Evolutionary conservation across 371 early-diverging fungal genomes (phyloP).

Genomic region (Modicella reniformis): DNA sequence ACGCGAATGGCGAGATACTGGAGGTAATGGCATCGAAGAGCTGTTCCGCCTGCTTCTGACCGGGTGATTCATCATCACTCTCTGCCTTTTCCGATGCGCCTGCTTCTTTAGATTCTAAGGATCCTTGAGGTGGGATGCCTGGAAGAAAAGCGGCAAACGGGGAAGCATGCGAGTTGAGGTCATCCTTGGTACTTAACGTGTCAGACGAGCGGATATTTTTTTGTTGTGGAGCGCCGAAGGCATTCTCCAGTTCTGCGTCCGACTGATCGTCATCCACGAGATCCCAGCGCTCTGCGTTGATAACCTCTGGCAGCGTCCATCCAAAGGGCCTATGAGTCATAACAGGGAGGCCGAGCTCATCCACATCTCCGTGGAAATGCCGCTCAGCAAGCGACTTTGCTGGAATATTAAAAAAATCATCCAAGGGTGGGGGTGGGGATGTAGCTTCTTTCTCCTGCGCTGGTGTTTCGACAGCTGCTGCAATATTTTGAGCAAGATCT

Average conservation of each 20-base stretch:
- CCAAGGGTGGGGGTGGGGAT: background rate
- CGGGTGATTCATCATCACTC: background rate
- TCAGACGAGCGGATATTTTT: background rate
- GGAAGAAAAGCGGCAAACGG: conserved; percentile 25
- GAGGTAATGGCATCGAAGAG: background rate
- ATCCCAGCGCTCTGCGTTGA: conserved; percentile 39
- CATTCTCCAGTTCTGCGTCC: conserved; percentile 20
- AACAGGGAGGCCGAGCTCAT: background rate
- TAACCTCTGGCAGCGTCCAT: conserved; percentile 13
- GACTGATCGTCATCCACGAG: conserved; percentile 23
- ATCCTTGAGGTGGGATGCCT: background rate
- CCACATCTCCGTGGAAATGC: background rate
- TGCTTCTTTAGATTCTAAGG: background rate
- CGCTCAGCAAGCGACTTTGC: conserved; percentile 12
- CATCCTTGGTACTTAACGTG: background rate
- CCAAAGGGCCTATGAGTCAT: background rate
- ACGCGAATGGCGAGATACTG: conserved; percentile 11
- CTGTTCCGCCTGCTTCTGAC: background rate
- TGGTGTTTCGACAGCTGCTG: background rate
- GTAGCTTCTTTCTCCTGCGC: background rate
- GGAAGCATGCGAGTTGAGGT: conserved; percentile 1
- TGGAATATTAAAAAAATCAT: conserved; percentile 7
- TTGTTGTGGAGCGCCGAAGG: conserved; percentile 3
- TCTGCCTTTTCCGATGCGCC: background rate
- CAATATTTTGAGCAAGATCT: background rate